Percentiles rank a stretch among this genome's conserved stretches.
These are phyloP conservation scores for Prunus kanzakura DNA, from an alignment of 306 rosid species.

Conservation along the genomic window DNA sequence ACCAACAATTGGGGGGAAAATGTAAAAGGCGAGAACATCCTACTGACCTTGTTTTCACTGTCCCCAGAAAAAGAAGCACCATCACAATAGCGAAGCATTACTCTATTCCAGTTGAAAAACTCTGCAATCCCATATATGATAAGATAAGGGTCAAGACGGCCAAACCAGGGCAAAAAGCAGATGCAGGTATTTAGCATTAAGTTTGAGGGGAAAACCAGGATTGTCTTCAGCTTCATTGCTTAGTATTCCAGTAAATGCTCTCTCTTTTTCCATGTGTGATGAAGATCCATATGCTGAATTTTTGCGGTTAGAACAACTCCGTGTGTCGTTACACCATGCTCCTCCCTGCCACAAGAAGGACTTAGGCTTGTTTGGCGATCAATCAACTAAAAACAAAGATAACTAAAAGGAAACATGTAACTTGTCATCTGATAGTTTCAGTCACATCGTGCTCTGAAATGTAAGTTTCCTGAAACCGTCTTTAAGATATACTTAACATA, in stretches of 20 bases:
- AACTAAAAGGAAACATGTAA: background rate
- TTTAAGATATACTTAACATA: too few species aligned
- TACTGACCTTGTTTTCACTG: slow-evolving; percentile 49
- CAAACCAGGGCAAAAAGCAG: background rate
- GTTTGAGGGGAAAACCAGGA: slow-evolving; percentile 55
- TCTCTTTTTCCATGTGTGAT: slow-evolving; percentile 56
- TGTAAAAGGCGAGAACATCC: background rate
- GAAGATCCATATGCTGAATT: slow-evolving; percentile 63
- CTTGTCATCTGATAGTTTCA: background rate
- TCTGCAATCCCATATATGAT: slow-evolving; percentile 38
- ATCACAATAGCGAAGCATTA: slow-evolving; percentile 79
- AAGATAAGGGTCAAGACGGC: slow-evolving; percentile 12
- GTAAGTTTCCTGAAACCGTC: background rate
- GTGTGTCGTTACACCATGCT: slow-evolving; percentile 72
- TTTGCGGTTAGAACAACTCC: slow-evolving; percentile 58
- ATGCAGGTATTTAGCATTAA: background rate
- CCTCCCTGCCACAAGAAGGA: slow-evolving; percentile 68
- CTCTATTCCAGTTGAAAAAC: slow-evolving; percentile 82
- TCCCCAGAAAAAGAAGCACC: slow-evolving; percentile 86
- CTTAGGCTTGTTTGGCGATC: background rate
- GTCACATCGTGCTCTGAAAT: background rate
- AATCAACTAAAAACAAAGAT: background rate
- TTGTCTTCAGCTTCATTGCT: slow-evolving; percentile 56
- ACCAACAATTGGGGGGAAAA: background rate
- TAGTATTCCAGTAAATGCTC: slow-evolving; percentile 63